Evolutionary conservation across 257 asterid species (phyloP).

Genomic region (Plectranthus barbatus): DNA sequence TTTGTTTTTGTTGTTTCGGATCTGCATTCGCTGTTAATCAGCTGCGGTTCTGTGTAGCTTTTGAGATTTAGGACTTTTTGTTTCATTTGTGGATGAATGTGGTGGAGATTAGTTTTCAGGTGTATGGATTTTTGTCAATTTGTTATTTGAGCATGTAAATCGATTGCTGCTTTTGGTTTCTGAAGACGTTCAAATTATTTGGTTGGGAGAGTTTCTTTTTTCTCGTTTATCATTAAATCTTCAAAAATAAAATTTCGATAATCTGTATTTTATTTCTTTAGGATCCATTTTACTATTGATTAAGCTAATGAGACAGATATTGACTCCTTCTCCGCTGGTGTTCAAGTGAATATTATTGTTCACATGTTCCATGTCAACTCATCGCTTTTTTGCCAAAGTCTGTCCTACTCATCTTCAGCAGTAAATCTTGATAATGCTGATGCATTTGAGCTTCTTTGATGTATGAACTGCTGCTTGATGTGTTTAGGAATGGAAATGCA

Average conservation of each 20-base stretch:
- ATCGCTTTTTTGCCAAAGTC: neutral
- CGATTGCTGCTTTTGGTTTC: neutral
- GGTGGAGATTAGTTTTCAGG: neutral
- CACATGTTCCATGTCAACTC: neutral
- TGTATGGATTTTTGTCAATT: neutral
- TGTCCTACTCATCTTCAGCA: neutral
- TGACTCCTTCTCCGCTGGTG: neutral
- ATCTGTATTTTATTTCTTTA: neutral
- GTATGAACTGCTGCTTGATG: neutral
- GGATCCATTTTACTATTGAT: neutral
- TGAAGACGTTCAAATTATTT: neutral
- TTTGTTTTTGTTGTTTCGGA: neutral
- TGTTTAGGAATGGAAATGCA: neutral
- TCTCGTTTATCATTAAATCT: neutral
- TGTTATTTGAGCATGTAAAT: neutral
- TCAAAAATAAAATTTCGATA: neutral
- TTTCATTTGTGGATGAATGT: neutral
- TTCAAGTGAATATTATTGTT: neutral
- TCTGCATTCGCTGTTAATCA: constrained; percentile 17
- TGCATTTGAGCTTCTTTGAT: neutral
- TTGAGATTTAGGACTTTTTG: constrained; percentile 4
- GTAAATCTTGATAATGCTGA: neutral
- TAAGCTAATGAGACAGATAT: neutral
- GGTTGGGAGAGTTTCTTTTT: neutral
- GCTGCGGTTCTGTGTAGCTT: neutral